Percentiles rank a stretch among this genome's conserved stretches.
Conservation (phyloP, 176 grass and related monocot genomes). For the maize (Zea mays) region DNA sequence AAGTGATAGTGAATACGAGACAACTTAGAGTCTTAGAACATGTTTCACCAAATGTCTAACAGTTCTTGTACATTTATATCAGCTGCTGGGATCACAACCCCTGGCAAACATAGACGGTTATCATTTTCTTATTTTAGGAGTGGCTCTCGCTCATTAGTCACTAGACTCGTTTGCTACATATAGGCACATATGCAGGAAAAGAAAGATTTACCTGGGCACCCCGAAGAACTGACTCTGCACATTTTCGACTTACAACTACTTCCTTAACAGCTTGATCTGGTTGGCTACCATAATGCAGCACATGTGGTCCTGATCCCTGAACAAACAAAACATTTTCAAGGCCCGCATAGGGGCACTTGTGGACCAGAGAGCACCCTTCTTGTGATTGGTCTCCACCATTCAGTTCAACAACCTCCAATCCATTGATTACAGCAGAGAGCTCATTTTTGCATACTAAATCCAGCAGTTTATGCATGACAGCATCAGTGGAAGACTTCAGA, state of each 20-base stretch:
- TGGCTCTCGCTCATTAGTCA: background rate
- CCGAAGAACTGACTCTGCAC: conserved; percentile 93
- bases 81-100: background rate
- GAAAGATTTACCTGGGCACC: conserved; percentile 75
- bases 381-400: conserved; percentile 40
- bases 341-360: conserved; percentile 60
- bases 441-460: conserved; percentile 43
- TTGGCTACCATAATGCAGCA: conserved; percentile 41
- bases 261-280: conserved; percentile 62
- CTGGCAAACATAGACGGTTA: background rate
- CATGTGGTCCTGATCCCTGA: conserved; percentile 82
- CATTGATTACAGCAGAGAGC: conserved; percentile 41
- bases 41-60: background rate
- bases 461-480: conserved; percentile 64
- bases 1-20: background rate
- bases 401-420: conserved; percentile 35
- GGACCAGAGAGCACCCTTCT: conserved; percentile 34
- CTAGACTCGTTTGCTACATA: background rate
- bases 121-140: background rate
- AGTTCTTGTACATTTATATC: background rate
- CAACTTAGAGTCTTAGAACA: background rate
- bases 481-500: conserved; percentile 60
- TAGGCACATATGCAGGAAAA: background rate
- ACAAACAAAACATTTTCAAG: conserved; percentile 82
- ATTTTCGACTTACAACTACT: conserved; percentile 94